Evolutionary conservation across 2,329 filamentous ascomycete genomes (phyloP).

Genomic region (Pseudogymnoascus verrucosus): DNA sequence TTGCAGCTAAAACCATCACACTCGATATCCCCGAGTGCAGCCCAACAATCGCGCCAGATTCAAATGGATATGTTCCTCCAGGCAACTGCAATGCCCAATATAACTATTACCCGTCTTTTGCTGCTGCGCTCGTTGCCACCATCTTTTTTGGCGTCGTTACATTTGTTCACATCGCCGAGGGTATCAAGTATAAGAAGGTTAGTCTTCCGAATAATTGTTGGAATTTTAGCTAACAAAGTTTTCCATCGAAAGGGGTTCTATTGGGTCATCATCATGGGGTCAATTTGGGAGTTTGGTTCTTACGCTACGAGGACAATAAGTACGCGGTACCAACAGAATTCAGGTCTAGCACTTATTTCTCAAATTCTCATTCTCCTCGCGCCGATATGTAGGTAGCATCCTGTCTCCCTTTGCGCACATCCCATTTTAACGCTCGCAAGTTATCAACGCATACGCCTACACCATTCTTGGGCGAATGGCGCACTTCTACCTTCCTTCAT

Average conservation of each 20-base stretch:
- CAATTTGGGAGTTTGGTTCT: conserved; percentile 34
- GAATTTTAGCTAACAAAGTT: background rate
- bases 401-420: background rate
- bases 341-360: conserved; percentile 24
- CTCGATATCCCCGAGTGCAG: conserved; percentile 32
- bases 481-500: conserved; percentile 28
- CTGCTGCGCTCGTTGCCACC: conserved; percentile 29
- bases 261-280: conserved; percentile 38
- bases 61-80: conserved; percentile 31
- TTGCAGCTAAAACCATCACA: conserved; percentile 23
- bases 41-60: conserved; percentile 29
- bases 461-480: conserved; percentile 24
- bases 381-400: conserved; percentile 14
- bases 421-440: conserved; percentile 10
- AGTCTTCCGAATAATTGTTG: background rate
- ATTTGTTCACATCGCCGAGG: conserved; percentile 29
- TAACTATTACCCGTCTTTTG: conserved; percentile 32
- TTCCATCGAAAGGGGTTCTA: conserved; percentile 26
- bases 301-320: conserved; percentile 34
- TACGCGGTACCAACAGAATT: conserved; percentile 30
- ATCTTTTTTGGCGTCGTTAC: conserved; percentile 30
- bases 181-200: conserved; percentile 29
- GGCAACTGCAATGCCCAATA: conserved; percentile 31
- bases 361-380: conserved; percentile 32
- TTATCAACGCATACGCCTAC: conserved; percentile 25